These are phyloP conservation scores for Penicillium fuscoglaucum DNA, from an alignment of 2,329 filamentous ascomycete species.

Conservation along the genomic window DNA sequence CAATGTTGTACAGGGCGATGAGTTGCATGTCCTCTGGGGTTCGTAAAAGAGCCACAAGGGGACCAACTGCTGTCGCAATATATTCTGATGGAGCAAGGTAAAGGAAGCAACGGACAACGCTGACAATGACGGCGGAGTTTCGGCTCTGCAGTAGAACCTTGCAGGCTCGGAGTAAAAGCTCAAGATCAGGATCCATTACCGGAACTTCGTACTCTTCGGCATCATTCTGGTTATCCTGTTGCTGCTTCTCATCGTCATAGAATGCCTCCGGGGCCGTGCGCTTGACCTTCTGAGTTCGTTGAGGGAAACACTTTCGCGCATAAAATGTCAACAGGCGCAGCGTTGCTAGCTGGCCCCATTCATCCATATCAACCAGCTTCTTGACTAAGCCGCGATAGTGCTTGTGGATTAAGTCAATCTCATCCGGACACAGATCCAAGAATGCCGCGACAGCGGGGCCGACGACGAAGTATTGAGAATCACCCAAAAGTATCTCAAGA, in stretches of 20 bases:
- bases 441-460: slow-evolving; percentile 90
- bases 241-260: slow-evolving; percentile 68
- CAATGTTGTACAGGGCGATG: slow-evolving; percentile 89
- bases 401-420: slow-evolving; percentile 84
- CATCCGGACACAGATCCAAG: slow-evolving; percentile 82
- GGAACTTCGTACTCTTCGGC: slow-evolving; percentile 56
- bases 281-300: slow-evolving; percentile 59
- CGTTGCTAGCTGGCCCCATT: slow-evolving; percentile 90
- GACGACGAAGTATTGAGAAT: slow-evolving; percentile 95
- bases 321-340: slow-evolving; percentile 81
- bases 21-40: slow-evolving; percentile 85
- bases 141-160: slow-evolving; percentile 85
- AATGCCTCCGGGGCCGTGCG: slow-evolving; percentile 68
- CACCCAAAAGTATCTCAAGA: slow-evolving; percentile 72
- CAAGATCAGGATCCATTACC: slow-evolving; percentile 76
- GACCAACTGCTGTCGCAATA: slow-evolving; percentile 73
- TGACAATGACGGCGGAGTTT: slow-evolving; percentile 88
- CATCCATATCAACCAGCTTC: slow-evolving; percentile 97
- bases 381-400: slow-evolving; percentile 82
- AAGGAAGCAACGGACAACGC: slow-evolving; percentile 80
- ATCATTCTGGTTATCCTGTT: slow-evolving; percentile 47
- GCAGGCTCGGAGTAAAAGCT: slow-evolving; percentile 75
- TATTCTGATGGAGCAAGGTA: slow-evolving; percentile 80
- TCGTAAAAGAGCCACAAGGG: slow-evolving; percentile 80
- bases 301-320: slow-evolving; percentile 82